Conservation (phyloP, 805 yeast genomes). For the Nakazawaea laoshanensis region DNA sequence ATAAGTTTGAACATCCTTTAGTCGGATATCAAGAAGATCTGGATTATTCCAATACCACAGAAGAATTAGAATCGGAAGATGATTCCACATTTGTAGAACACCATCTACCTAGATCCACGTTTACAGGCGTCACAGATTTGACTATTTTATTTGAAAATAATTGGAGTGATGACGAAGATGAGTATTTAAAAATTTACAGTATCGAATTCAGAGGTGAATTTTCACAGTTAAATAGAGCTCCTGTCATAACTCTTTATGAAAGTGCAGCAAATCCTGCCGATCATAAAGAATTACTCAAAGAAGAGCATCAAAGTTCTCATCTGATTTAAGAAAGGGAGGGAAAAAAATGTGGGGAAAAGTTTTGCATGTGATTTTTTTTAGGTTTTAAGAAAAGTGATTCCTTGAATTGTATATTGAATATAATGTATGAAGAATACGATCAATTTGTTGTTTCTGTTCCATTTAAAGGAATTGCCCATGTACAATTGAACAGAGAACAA, state of each 20-base stretch:
- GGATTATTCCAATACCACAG: slow-evolving; percentile 20
- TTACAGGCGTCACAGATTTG: slow-evolving; percentile 61
- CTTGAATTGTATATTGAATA: too few relatives aligned
- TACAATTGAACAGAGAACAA: slow-evolving; percentile 55
- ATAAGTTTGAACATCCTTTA: slow-evolving; percentile 53
- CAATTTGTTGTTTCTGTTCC: slow-evolving; percentile 31
- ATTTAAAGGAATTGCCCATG: slow-evolving; percentile 40
- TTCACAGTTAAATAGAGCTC: slow-evolving; percentile 50
- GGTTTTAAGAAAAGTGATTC: too few relatives aligned
- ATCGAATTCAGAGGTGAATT: slow-evolving; percentile 76
- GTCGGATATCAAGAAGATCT: slow-evolving; percentile 39
- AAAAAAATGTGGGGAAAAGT: too few relatives aligned
- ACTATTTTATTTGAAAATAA: slow-evolving; percentile 63
- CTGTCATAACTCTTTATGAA: slow-evolving; percentile 74
- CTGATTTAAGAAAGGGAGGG: too few relatives aligned
- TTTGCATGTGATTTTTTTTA: too few relatives aligned
- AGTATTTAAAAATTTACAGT: slow-evolving; percentile 49
- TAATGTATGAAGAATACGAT: slow-evolving; percentile 16
- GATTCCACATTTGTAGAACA: slow-evolving; percentile 67
- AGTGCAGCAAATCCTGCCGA: slow-evolving; percentile 91
- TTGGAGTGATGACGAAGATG: slow-evolving; percentile 55
- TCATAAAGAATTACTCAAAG: slow-evolving; percentile 40
- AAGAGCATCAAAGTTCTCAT: slow-evolving; percentile 15
- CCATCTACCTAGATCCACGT: slow-evolving; percentile 63
- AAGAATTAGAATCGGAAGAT: slow-evolving; percentile 24